phyloP scores from a whole-genome alignment of 805 yeast genomes.

The Cyberlindnera euphorbiiphila region DNA sequence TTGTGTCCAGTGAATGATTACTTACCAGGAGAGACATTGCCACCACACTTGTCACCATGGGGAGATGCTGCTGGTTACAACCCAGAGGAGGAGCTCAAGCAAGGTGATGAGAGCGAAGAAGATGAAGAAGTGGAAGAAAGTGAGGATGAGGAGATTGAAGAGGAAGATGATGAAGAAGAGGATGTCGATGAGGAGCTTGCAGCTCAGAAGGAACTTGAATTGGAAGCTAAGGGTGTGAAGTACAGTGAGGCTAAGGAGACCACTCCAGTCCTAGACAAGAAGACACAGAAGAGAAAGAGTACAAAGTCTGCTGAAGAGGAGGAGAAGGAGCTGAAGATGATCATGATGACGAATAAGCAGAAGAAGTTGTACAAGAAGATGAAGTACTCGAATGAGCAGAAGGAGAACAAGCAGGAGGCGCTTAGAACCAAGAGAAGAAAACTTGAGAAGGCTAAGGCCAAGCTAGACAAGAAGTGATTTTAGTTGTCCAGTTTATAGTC shows the following conservation, averaged over 20 bases:
- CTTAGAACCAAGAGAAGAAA: constrained; percentile 66
- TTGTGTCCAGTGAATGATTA: constrained; percentile 76
- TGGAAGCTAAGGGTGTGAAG: constrained; percentile 85
- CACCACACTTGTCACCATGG: constrained; percentile 99
- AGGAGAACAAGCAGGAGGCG: constrained; percentile 68
- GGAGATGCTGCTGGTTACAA: constrained; percentile 91
- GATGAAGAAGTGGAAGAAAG: constrained; percentile 50
- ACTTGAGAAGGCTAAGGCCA: constrained; percentile 48
- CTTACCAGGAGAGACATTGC: constrained; percentile 91
- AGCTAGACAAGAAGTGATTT: constrained; percentile 17
- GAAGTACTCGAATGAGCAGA: constrained; percentile 86
- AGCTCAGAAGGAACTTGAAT: constrained; percentile 79
- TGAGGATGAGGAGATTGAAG: constrained; percentile 50
- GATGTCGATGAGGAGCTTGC: constrained; percentile 34
- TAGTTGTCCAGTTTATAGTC: too few species aligned
- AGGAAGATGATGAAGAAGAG: constrained; percentile 42
- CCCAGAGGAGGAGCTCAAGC: constrained; percentile 58
- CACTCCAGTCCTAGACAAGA: too few species aligned
- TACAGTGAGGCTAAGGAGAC: constrained; percentile 50
- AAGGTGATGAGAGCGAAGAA: constrained; percentile 42
- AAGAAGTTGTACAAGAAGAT: constrained; percentile 90
- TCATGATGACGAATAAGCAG: constrained; percentile 97
- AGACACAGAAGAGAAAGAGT: constrained; percentile 30
- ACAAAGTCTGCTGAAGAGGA: constrained; percentile 48
- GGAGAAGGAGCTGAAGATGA: constrained; percentile 88